phyloP scores from a whole-genome alignment of 306 rosid species.

The Castanospermum australe region DNA sequence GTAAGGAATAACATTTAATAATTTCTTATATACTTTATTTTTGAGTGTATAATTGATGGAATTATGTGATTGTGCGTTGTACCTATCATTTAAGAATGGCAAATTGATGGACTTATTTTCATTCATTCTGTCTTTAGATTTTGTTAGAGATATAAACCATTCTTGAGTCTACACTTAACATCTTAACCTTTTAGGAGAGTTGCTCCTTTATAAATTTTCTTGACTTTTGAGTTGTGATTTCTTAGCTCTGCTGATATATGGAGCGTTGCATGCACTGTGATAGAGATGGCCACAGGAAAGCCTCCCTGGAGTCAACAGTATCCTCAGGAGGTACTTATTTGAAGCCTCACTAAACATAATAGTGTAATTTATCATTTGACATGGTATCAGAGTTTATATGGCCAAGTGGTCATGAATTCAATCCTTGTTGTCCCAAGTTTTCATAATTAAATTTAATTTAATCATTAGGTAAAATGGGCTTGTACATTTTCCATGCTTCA shows the following conservation, averaged over 20 bases:
- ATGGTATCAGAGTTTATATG: not conserved
- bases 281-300: constrained; percentile 88
- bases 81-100: not conserved
- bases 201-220: not conserved
- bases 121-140: not conserved
- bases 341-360: not conserved
- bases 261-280: not conserved
- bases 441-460: not conserved
- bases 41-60: not conserved
- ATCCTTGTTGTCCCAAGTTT: not conserved
- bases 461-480: too few species aligned
- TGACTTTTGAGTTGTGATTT: constrained; percentile 5
- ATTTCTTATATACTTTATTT: not conserved
- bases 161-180: not conserved
- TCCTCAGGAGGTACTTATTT: not conserved
- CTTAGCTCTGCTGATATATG: constrained; percentile 57
- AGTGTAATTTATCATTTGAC: too few species aligned
- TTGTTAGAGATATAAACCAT: not conserved
- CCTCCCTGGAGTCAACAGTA: constrained; percentile 6
- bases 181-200: not conserved
- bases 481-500: too few species aligned
- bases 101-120: not conserved
- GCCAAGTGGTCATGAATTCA: not conserved
- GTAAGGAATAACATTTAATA: not conserved
- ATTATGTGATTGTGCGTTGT: not conserved